Evolutionary conservation across 139 green algal species (phyloP).

Genomic region (Chlamydomonas sphaeroides): DNA sequence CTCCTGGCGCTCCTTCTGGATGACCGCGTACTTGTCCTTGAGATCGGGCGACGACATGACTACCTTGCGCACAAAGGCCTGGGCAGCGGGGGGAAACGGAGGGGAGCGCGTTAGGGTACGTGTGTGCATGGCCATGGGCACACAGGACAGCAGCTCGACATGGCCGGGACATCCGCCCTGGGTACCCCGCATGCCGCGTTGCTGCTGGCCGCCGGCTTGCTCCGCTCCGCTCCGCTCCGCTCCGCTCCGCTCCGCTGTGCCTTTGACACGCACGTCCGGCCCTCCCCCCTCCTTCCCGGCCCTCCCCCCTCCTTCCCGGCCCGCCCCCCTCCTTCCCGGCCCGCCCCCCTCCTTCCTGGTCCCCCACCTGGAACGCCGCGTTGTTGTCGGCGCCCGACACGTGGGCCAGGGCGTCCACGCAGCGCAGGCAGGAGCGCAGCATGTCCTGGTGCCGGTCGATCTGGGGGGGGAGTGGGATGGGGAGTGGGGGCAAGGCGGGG

Average conservation of each 20-base stretch:
- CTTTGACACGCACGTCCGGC: too few relatives aligned
- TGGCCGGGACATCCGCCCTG: too few relatives aligned
- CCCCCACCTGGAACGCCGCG: constrained; percentile 66
- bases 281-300: not conserved
- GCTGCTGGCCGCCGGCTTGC: too few relatives aligned
- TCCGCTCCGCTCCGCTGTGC: too few relatives aligned
- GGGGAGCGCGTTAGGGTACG: too few relatives aligned
- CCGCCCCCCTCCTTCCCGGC: too few relatives aligned
- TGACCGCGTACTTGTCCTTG: constrained; percentile 58
- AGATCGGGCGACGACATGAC: constrained; percentile 48
- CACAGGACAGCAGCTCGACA: too few relatives aligned
- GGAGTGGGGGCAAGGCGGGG: too few relatives aligned
- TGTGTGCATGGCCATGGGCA: too few relatives aligned
- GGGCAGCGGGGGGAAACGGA: not conserved
- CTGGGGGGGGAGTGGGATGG: constrained; percentile 37
- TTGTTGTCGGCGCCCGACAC: constrained; percentile 65
- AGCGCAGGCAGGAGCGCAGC: constrained; percentile 88
- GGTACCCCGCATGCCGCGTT: too few relatives aligned
- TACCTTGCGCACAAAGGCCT: constrained; percentile 64
- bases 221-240: too few relatives aligned
- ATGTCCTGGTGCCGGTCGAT: constrained; percentile 97
- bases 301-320: not conserved
- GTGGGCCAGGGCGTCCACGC: constrained; percentile 78
- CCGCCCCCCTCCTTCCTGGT: too few relatives aligned
- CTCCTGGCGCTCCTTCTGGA: constrained; percentile 62